Evolutionary conservation across 2,329 filamentous ascomycete genomes (phyloP), one percentile per base, ranked within the genome.

Genomic region (Xylariales sp.): DNA sequence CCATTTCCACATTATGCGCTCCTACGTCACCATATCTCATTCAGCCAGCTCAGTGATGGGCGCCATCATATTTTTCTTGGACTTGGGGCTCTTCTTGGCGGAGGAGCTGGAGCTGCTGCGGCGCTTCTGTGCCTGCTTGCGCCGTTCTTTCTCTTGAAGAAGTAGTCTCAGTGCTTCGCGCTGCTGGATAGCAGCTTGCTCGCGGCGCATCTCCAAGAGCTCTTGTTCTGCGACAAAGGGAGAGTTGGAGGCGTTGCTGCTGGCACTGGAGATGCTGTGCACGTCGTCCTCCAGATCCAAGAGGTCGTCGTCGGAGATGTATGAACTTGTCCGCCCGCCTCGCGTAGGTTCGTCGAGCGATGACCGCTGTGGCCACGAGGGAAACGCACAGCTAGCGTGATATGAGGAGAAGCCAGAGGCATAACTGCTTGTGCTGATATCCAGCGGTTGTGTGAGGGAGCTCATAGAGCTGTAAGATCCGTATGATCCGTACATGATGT

Each of bases 231-330:
- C 59, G 40, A 65, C 53, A 43, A 55, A 59, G 34, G 59, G 65
- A 17, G 62, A 66, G 31, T 69, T 62, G 53, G 66, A 69, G 4
- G 59, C 55, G 51, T 63, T 59, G 61, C 64, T 67, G 45, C 57
- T 60, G 47, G 57, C 52, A 52, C 59, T 61, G 31, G 64, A 68
- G 27, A 70, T 59, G 57, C 67, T 72, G 57, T 58, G 63, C 43
- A 59, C 49, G 50, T 76, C 69, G 50, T 76, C 70, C 48, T 75
- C 45, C 20, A 30, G 60, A 48, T 70, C 66, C 58, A 77, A 73
- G 39, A 82, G 71, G 50, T 82, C 78, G 60, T 82, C 78, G 63
- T 83, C 78, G 29, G 76, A 79, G 45, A 82, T 66, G 58, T 70
- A 78, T 1, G 74, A 75, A 3, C 72, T 71, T 14, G 74, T 69